A percentile compares a stretch with the other conserved stretches of the same genome.
These are phyloP conservation scores for Tritrichomonas foetus DNA, from an alignment of 208 protist genomes.

Conservation along the genomic window DNA sequence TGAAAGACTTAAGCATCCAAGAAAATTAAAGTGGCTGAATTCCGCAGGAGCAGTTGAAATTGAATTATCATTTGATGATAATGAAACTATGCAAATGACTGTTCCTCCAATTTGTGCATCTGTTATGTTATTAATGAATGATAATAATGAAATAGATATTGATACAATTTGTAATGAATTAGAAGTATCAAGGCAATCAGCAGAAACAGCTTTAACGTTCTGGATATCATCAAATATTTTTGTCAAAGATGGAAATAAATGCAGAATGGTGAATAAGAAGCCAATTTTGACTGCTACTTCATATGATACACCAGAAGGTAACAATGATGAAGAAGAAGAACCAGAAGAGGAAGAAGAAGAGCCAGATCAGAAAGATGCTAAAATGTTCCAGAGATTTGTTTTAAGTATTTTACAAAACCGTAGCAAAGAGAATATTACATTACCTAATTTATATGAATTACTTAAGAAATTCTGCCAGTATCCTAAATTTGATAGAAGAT, in stretches of 20 bases:
- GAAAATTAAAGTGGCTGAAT: conserved; percentile 19
- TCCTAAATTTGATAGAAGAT: not conserved
- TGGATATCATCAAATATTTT: not conserved
- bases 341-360: conserved; percentile 30
- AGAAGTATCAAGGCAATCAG: not conserved
- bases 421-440: not conserved
- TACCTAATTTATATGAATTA: not conserved
- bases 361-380: not conserved
- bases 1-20: not conserved
- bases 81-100: not conserved
- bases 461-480: not conserved
- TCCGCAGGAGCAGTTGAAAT: not conserved
- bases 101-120: not conserved
- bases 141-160: not conserved
- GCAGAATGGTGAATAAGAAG: not conserved
- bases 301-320: not conserved
- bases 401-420: not conserved
- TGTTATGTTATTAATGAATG: not conserved
- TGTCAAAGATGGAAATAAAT: not conserved
- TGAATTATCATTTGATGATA: not conserved
- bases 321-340: not conserved
- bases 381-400: not conserved
- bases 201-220: not conserved
- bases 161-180: not conserved
- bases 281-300: not conserved